These are phyloP conservation scores for Boletales sp. DNA, from an alignment of 768 basidiomycete species.

Conservation along the genomic window DNA sequence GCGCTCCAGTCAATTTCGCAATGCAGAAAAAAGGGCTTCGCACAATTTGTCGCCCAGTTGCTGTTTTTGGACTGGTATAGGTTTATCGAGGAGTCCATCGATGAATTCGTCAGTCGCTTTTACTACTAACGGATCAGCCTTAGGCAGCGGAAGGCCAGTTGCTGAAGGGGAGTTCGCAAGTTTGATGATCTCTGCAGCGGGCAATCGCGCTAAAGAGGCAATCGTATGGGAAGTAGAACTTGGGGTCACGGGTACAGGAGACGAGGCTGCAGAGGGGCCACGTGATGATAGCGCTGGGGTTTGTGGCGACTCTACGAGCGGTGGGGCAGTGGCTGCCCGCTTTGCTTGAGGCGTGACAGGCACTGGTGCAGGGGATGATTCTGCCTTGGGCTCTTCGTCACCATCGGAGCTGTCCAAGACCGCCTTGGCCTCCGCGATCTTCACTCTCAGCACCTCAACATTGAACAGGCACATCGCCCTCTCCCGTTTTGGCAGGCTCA, in stretches of 20 bases:
- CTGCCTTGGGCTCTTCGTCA: conserved; percentile 38
- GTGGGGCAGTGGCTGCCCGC: conserved; percentile 40
- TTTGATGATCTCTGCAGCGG: conserved; percentile 72
- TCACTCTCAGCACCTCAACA: conserved; percentile 68
- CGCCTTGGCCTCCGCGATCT: conserved; percentile 77
- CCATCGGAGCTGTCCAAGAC: conserved; percentile 74
- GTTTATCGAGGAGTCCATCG: conserved; percentile 54
- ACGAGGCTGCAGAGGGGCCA: conserved; percentile 68
- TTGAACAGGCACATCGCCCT: conserved; percentile 92
- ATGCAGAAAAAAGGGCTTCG: conserved; percentile 21
- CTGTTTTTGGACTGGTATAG: conserved; percentile 68
- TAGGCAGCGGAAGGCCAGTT: conserved; percentile 56
- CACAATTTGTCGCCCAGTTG: conserved; percentile 75
- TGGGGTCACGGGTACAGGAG: conserved; percentile 65
- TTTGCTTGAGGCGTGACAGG: conserved; percentile 61
- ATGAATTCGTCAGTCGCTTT: conserved; percentile 73
- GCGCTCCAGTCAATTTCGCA: conserved; percentile 4
- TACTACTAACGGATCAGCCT: conserved; percentile 65
- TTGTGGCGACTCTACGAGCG: conserved; percentile 51
- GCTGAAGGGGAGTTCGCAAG: conserved; percentile 51
- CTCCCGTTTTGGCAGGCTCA: conserved; percentile 86
- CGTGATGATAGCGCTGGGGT: conserved; percentile 77
- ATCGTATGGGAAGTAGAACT: conserved; percentile 53
- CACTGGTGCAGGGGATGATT: conserved; percentile 32
- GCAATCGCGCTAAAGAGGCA: conserved; percentile 64